Base-by-base conservation (phyloP, 2,329 filamentous ascomycete species). In the Ophiostoma australiae region DNA sequence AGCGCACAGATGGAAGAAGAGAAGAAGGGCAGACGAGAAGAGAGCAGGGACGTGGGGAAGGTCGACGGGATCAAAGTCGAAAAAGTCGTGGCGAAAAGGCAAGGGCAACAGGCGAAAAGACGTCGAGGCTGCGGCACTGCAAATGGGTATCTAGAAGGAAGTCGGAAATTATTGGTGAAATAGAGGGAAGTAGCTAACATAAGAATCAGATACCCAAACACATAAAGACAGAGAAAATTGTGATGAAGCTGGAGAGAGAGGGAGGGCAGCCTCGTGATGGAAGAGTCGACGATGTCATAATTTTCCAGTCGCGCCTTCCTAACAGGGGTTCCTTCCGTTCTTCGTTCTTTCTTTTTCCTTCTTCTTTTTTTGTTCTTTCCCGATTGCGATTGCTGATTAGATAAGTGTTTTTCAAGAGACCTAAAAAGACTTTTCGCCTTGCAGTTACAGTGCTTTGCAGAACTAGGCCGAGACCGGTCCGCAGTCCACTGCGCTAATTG, bases 401-500 rank as follows among this genome's bases (percentile, higher is more conserved):
- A 58, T 58, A 58, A 58, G 44, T 48, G 20, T 10, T 39, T 39
- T 39, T 39, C 13, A 39, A 39, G 37, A 10, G 37, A 20, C 17
- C 52, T 23, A n/a, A 27, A 58, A 17, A 58, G 52, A 27, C n/a
- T 58, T 58, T 27, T 58, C 17, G 44, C 44, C 17, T 48, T n/a
- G 13, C 23, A 58, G 48, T 55, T 23, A 55, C 48, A n/a, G 20
- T 55, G 20, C 10, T 23, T 23, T 10, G 27, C 52, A 23, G 8
- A 58, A 37, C 61, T 65, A 65, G 61, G 61, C 61, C 61, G 61
- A 65, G 61, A 65, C 61, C 61, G 61, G 61, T 65, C 61, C 33
- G 31, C 61, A 20, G 61, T 20, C 13, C 55, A 31, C 55, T 33
- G 61, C 61, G 61, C 61, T 65, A 65, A 37, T 27, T 65, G 61